Evolutionary conservation across 23 red algal genomes (phyloP), one percentile per base, ranked within the genome.

Genomic region (Gracilaria vermiculophylla): DNA sequence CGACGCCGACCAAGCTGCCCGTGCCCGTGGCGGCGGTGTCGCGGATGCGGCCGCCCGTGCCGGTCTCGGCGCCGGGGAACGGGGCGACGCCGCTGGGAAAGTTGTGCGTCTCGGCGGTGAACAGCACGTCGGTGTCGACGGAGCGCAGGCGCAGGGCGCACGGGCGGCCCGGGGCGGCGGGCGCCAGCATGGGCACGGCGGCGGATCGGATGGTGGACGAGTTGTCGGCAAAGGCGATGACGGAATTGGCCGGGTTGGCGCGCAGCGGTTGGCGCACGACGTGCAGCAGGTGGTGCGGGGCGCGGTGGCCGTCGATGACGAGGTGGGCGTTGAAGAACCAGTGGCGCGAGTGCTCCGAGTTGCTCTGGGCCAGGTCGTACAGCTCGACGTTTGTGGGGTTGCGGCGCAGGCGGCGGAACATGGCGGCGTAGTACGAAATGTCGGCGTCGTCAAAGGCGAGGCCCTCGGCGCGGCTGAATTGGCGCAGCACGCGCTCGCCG

Each of bases 41-140:
- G 33, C 97, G 72, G 28, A 99, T 99, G 11, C 97, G 87, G 20
- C 97, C 97, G 47, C 97, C 97, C 24, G 97, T 76, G n/a, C 97
- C 97, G 3, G 97, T 99, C 81, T 99, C 97, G 2, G 97, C 97
- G 34, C 97, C 97, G 28, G 97, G 82, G 61, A 99, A 99, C 33
- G 97, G 97, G 4, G 97, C 97, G 23, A 99, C 97, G 41, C 97
- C 97, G 42, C 81, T 92, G 27, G 97, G 97, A 76, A 99, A 99
- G 94, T 99, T 99, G 82, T 99, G 97, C 34, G 97, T 99, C 86
- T 99, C 97, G 17, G 97, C 97, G 32, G 97, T 99, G 54, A 93
- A 95, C 20, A 96, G 85, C 69, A 95, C 79, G 84, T 99, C 97
- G 14, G 58, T 39, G 67, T 95, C 92, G 15, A 57, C 33, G 11